These are phyloP conservation scores for Aspergillus funiculosus DNA, from an alignment of 495 filamentous ascomycete species.

Conservation along the genomic window DNA sequence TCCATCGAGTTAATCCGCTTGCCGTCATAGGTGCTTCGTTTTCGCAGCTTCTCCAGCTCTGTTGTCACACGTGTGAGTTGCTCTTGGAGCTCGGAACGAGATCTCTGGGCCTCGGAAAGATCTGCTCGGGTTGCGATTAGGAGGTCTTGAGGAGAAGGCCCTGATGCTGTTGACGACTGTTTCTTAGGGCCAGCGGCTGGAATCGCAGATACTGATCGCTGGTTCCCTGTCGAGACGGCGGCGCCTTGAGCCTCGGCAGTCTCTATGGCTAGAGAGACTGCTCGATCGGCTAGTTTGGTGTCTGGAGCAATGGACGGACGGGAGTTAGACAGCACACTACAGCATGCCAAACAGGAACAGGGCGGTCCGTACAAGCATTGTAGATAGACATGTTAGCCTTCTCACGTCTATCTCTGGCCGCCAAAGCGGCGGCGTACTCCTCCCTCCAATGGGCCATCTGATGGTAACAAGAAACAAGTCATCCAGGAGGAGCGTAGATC, in stretches of 20 bases:
- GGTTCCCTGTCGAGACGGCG: slow-evolving; percentile 14
- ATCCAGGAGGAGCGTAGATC: slow-evolving; percentile 14
- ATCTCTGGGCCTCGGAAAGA: slow-evolving; percentile 67
- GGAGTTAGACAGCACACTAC: neutral
- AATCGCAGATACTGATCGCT: slow-evolving; percentile 15
- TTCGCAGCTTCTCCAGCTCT: slow-evolving; percentile 54
- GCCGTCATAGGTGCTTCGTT: slow-evolving; percentile 48
- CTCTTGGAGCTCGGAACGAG: slow-evolving; percentile 58
- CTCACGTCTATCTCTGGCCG: slow-evolving; percentile 52
- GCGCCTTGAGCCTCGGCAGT: slow-evolving; percentile 8
- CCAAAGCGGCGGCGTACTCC: slow-evolving; percentile 50
- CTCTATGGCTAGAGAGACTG: slow-evolving; percentile 48
- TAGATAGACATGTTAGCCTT: slow-evolving; percentile 52
- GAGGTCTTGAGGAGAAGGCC: slow-evolving; percentile 27
- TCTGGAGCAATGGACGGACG: slow-evolving; percentile 38
- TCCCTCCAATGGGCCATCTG: slow-evolving; percentile 53
- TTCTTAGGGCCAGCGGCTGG: slow-evolving; percentile 23
- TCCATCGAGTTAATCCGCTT: slow-evolving; percentile 57
- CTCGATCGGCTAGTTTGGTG: slow-evolving; percentile 63
- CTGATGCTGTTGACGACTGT: slow-evolving; percentile 18
- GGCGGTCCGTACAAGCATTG: slow-evolving; percentile 46
- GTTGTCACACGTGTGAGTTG: slow-evolving; percentile 53
- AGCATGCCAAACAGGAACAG: neutral
- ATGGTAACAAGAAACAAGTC: slow-evolving; percentile 21
- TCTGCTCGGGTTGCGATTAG: slow-evolving; percentile 53